A percentile compares a stretch with the other conserved stretches of the same genome.
Evolutionary conservation across 2,329 filamentous ascomycete genomes (phyloP).

Genomic region (Plectosphaerella sp.): DNA sequence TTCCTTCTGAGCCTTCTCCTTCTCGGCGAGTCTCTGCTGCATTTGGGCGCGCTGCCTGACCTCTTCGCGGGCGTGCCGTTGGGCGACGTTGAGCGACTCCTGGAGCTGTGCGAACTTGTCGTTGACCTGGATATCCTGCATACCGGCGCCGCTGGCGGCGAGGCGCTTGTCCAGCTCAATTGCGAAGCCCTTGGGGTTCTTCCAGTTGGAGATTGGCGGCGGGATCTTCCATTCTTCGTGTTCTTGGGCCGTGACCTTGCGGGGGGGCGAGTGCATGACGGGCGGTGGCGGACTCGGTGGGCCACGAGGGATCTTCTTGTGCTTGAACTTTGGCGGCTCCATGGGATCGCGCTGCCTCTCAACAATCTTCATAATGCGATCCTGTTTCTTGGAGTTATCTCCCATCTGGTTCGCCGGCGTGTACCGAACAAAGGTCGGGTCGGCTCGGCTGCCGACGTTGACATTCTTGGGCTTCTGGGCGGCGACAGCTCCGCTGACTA

Average conservation of each 20-base stretch:
- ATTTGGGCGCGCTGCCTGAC: slow-evolving; percentile 88
- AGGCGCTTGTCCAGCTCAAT: slow-evolving; percentile 93
- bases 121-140: slow-evolving; percentile 94
- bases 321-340: slow-evolving; percentile 97
- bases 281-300: slow-evolving; percentile 90
- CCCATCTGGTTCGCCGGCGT: slow-evolving; percentile 98
- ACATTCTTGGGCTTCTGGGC: slow-evolving; percentile 96
- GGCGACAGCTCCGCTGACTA: slow-evolving; percentile 81
- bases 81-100: slow-evolving; percentile 89
- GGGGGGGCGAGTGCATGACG: slow-evolving; percentile 88
- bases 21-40: slow-evolving; percentile 94
- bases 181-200: slow-evolving; percentile 98
- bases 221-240: slow-evolving; percentile 91
- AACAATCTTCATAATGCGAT: slow-evolving; percentile 98
- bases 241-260: slow-evolving; percentile 93
- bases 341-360: slow-evolving; percentile 90
- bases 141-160: slow-evolving; percentile 83
- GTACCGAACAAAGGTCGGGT: slow-evolving; percentile 91
- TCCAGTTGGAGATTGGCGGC: slow-evolving; percentile 95
- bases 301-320: slow-evolving; percentile 94
- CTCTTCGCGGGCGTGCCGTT: slow-evolving; percentile 91
- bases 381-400: slow-evolving; percentile 76
- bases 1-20: slow-evolving; percentile 92
- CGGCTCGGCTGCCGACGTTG: slow-evolving; percentile 72
- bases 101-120: slow-evolving; percentile 98